Evolutionary conservation across 371 early-diverging fungal species (phyloP), one percentile per base, ranked within the genome.

Genomic region (Mortierella sp.): DNA sequence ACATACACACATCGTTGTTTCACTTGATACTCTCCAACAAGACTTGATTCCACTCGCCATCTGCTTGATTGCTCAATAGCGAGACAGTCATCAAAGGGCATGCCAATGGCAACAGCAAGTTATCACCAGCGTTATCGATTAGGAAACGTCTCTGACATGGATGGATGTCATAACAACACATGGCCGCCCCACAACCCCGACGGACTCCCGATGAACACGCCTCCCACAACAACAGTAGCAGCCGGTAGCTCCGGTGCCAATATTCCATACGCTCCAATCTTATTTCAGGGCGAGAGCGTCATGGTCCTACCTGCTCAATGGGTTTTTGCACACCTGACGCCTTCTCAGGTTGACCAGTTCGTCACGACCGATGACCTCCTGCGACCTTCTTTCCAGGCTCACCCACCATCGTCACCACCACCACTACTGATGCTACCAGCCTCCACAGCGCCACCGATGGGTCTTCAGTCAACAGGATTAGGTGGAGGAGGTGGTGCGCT

Each of bases 61-160:
- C 22, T 48, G 2, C 7, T 31, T 7, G 16, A 34, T 61, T 61
- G 61, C 22, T 2, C 34, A 4, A 10, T 34, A 37, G 22, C 61
- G 39, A 61, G 1, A 13, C 8, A 61, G 34, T 8, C 16, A 61
- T 16, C 58, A n/a, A 37, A 61, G 31, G 37, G 37, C 37, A 61
- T 61, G 61, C 37, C 37, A 19, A 61, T 61, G 61, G 61, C 61
- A 37, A 61, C 61, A 22, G 61, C 61, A 61, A 61, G 61, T 39
- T 61, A 34, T 22, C 61, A 61, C 61, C 61, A 61, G 61, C 61
- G 61, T 3, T 61, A 61, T 61, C 61, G 61, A 61, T 39, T 22
- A 61, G 61, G 37, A 61, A 34, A 61, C 19, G 61, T 31, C 34
- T 34, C 10, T 22, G 19, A 37, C 22, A 61, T 61, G 61, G 61